Evolutionary conservation across 75 land plant species (phyloP).

Genomic region (Larix kaempferi): DNA sequence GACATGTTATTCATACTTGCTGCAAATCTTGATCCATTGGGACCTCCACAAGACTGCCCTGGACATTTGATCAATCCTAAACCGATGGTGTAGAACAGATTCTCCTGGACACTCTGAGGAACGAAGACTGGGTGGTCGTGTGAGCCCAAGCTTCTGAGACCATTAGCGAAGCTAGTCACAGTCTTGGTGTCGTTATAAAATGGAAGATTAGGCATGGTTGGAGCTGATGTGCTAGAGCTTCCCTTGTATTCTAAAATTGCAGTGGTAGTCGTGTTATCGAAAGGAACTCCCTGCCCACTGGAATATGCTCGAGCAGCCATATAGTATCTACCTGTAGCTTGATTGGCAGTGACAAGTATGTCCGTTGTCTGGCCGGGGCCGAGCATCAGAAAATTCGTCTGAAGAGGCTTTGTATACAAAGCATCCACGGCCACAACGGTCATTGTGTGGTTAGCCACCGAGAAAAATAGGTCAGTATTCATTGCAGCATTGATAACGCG

Average conservation of each 20-base stretch:
- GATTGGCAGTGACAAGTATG: conserved; percentile 17
- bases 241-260: conserved; percentile 28
- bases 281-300: conserved; percentile 4
- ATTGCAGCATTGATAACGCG: conserved; percentile 26
- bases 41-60: conserved; percentile 26
- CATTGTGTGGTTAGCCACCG: conserved; percentile 26
- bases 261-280: conserved; percentile 25
- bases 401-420: conserved; percentile 18
- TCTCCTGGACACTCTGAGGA: conserved; percentile 44
- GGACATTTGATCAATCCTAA: conserved; percentile 39
- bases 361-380: conserved; percentile 34
- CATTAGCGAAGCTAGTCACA: conserved; percentile 21
- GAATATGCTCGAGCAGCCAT: conserved; percentile 36
- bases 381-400: conserved; percentile 9
- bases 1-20: conserved; percentile 16
- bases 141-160: conserved; percentile 40
- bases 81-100: conserved; percentile 62
- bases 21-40: neutral
- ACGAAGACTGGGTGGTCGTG: conserved; percentile 46
- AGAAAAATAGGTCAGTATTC: conserved; percentile 20
- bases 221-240: neutral
- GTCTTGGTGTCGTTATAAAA: conserved; percentile 41
- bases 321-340: conserved; percentile 18
- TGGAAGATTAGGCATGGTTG: conserved; percentile 30
- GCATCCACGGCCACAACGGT: conserved; percentile 30